These are phyloP conservation scores for Durusdinium trenchii DNA, from an alignment of 73 alveolate genomes.

Conservation along the genomic window DNA sequence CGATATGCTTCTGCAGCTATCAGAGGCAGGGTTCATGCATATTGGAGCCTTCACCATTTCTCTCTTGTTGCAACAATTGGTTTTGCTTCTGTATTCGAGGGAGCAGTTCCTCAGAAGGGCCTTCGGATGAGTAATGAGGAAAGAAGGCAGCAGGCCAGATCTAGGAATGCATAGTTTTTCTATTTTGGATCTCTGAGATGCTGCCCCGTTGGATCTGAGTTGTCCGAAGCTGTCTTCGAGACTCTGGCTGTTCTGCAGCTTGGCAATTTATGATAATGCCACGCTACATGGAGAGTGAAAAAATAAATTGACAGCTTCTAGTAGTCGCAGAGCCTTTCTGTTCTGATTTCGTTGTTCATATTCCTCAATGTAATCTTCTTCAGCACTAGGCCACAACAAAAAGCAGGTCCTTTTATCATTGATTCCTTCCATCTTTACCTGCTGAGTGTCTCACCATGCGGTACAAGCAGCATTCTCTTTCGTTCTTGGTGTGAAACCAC, in stretches of 20 bases:
- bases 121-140: constrained; percentile 53
- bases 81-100: neutral
- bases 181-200: neutral
- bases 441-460: neutral
- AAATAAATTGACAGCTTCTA: no score
- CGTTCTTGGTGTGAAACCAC: neutral
- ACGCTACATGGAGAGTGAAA: neutral
- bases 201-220: neutral
- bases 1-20: constrained; percentile 72
- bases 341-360: no score
- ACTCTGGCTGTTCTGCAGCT: constrained; percentile 56
- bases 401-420: neutral
- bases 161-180: neutral
- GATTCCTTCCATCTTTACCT: no score
- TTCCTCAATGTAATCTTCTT: no score
- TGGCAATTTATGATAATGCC: neutral
- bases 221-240: constrained; percentile 84
- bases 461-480: neutral
- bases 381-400: neutral
- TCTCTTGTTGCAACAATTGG: neutral
- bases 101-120: neutral
- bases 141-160: constrained; percentile 44
- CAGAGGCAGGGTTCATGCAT: neutral
- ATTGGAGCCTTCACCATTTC: neutral
- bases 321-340: no score